phyloP scores from a whole-genome alignment of 495 filamentous ascomycete species.

The Jackrogersella minutella region DNA sequence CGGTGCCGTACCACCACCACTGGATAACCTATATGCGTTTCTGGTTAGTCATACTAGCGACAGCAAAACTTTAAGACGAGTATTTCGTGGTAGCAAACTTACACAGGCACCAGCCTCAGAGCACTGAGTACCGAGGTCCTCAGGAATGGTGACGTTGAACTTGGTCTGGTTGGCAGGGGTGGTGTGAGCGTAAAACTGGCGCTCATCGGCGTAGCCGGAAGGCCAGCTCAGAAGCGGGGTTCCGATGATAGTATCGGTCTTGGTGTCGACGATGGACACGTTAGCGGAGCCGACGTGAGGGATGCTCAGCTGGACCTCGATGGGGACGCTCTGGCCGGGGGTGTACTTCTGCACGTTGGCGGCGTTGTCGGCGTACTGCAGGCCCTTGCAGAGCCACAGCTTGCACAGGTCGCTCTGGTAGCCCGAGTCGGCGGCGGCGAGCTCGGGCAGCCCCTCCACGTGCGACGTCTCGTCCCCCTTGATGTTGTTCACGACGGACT shows the following conservation, averaged over 20 bases:
- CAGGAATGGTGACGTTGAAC: slow-evolving; percentile 72
- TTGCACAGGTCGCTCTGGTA: slow-evolving; percentile 68
- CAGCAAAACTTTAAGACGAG: not conserved
- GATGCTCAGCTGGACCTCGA: slow-evolving; percentile 60
- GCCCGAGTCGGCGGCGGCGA: slow-evolving; percentile 61
- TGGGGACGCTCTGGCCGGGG: slow-evolving; percentile 65
- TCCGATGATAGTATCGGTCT: slow-evolving; percentile 65
- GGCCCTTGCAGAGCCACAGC: slow-evolving; percentile 75
- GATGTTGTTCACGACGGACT: slow-evolving; percentile 68
- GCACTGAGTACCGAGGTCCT: slow-evolving; percentile 64
- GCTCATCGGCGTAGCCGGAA: slow-evolving; percentile 53
- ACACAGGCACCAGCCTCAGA: slow-evolving; percentile 66
- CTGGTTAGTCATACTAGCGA: not conserved
- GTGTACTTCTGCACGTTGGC: slow-evolving; percentile 69
- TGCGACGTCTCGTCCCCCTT: slow-evolving; percentile 71
- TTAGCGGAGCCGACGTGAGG: slow-evolving; percentile 73
- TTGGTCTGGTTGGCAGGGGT: slow-evolving; percentile 66
- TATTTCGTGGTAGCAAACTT: slow-evolving; percentile 31
- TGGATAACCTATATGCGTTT: slow-evolving; percentile 64
- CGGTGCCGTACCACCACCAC: slow-evolving; percentile 73
- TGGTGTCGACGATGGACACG: slow-evolving; percentile 72
- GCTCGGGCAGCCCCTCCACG: slow-evolving; percentile 70
- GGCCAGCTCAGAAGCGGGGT: slow-evolving; percentile 63
- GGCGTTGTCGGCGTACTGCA: slow-evolving; percentile 74
- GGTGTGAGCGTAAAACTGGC: slow-evolving; percentile 60